These are phyloP conservation scores for Balansia obtecta DNA, from an alignment of 2,329 filamentous ascomycete species.

Conservation along the genomic window DNA sequence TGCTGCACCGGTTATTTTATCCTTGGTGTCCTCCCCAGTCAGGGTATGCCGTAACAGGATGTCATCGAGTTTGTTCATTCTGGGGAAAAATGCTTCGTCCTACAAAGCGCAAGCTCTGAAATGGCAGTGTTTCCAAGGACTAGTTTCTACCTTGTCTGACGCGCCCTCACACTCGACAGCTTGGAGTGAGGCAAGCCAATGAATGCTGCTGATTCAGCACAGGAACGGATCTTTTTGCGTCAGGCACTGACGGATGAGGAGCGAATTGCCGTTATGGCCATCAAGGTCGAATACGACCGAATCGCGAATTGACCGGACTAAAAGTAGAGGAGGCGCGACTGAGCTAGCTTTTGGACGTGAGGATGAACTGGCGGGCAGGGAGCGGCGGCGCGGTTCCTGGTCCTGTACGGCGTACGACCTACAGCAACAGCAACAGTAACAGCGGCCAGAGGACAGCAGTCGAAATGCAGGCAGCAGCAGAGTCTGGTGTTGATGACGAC, in stretches of 20 bases:
- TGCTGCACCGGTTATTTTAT: slow-evolving; percentile 24
- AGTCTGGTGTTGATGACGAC: no score
- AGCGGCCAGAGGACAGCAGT: no score
- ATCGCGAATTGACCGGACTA: not conserved
- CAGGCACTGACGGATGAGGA: not conserved
- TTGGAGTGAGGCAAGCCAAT: no score
- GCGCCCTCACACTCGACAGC: no score
- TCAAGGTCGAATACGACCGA: not conserved
- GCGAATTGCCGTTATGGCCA: not conserved
- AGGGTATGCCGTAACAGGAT: slow-evolving; percentile 20
- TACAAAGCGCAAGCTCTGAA: not conserved
- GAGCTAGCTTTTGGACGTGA: not conserved
- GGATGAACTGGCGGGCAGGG: not conserved
- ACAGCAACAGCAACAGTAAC: no score
- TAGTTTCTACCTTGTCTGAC: no score
- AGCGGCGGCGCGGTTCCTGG: no score
- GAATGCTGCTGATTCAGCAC: no score
- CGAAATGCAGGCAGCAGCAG: no score
- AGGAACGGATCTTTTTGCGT: no score
- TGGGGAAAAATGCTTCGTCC: not conserved
- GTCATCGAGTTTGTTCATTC: slow-evolving; percentile 16
- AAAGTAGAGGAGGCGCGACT: not conserved
- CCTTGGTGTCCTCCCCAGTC: slow-evolving; percentile 15
- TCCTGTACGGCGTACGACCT: no score
- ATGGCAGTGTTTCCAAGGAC: not conserved